Conservation (phyloP, 371 early-diverging fungal genomes). For the Lichtheimia corymbifera region DNA sequence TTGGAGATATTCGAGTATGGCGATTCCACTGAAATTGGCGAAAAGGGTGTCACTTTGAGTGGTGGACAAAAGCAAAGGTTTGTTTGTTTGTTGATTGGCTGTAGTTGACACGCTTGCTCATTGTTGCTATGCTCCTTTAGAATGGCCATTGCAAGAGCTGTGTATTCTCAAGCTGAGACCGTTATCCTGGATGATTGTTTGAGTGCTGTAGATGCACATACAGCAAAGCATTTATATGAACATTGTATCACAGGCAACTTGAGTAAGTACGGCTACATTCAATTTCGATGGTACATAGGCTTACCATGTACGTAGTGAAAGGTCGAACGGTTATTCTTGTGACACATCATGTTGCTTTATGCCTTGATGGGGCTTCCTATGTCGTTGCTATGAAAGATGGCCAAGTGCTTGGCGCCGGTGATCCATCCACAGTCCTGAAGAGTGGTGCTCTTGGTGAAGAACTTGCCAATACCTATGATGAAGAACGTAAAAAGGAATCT, state of each 20-base stretch:
- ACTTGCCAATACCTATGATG: conserved; percentile 14
- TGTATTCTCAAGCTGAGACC: conserved; percentile 69
- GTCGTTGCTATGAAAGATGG: conserved; percentile 76
- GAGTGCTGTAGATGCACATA: conserved; percentile 85
- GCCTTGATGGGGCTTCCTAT: conserved; percentile 68
- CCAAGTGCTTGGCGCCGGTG: conserved; percentile 60
- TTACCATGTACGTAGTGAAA: conserved; percentile 33
- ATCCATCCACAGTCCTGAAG: conserved; percentile 45
- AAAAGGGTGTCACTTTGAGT: conserved; percentile 84
- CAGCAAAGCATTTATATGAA: conserved; percentile 77
- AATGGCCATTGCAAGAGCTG: conserved; percentile 78
- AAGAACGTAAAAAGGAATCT: conserved; percentile 6
- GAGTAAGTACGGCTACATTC: neutral
- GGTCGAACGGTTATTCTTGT: conserved; percentile 84
- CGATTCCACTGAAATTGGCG: conserved; percentile 89
- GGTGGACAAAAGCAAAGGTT: conserved; percentile 86
- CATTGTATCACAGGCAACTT: conserved; percentile 67
- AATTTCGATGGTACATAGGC: neutral
- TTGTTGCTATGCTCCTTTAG: conserved; percentile 13
- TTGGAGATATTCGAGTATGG: conserved; percentile 80
- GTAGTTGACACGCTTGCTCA: neutral
- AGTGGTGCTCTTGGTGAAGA: conserved; percentile 56
- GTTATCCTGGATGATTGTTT: conserved; percentile 82
- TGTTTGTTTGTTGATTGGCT: neutral
- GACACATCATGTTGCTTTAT: conserved; percentile 81